Base-by-base conservation (phyloP, 1,139 yeast species). In the Protomyces lactucae-debilis region DNA sequence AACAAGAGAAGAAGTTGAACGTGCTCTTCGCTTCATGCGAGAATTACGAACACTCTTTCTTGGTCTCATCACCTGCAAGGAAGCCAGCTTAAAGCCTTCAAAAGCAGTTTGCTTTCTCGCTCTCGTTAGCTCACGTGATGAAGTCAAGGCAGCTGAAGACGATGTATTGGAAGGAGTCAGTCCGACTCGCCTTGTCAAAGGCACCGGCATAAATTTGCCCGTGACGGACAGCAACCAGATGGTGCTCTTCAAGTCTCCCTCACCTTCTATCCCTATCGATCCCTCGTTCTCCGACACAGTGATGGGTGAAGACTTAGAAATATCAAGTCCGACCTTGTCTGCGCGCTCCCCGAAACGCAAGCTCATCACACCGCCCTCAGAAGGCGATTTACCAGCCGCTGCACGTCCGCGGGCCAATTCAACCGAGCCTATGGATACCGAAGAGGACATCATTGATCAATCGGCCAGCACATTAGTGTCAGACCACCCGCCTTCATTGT, bases 21-120 rank as follows among this genome's bases (percentile, higher is more conserved):
- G 98, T 68, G 87, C 97, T 0, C 84, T 85, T 67, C 93, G 89
- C 71, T 93, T 93, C 72, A 82, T 89, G 54, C 83, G 83, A 68
- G 87, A 87, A 61, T 78, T 93, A 57, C 82, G 87, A 65, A 83
- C 81, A 53, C 77, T 93, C 52, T 93, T 88, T 72, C 71, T 78
- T 48, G 86, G 86, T 65, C 83, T 91, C 86, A 85, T 88, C 16
- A 80, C 81, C 66, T 82, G 92, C 0, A 74, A 79, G 6, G 76
- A 78, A 52, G 78, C 90, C 65, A 86, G 88, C 71, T 90, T 93
- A 3, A 83, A 86, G 4, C 99, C 99, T 0, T 83, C 85, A 39
- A 85, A 85, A 69, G 96, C 90, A 68, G 78, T 93, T 68, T 97
- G 97, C 0, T 92, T 87, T 72, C 78, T 93, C 69, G 93, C 98